These are phyloP conservation scores for Cubamyces sp. DNA, from an alignment of 768 basidiomycete genomes.

Conservation along the genomic window DNA sequence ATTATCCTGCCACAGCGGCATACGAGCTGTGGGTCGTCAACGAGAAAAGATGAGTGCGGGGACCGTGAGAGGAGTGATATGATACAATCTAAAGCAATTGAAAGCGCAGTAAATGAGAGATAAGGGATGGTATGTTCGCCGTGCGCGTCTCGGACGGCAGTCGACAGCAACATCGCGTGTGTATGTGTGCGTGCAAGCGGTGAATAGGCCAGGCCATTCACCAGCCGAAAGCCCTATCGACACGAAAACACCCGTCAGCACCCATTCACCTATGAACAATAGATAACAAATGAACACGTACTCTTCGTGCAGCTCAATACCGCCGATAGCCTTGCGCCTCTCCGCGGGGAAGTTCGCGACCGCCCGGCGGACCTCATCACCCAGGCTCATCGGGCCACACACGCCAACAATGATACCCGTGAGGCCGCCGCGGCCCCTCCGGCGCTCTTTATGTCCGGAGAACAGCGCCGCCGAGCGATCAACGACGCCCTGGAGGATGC, in stretches of 20 bases:
- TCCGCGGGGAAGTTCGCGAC: conserved; percentile 41
- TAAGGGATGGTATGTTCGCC: not conserved
- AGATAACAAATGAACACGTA: conserved; percentile 30
- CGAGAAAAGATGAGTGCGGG: no score
- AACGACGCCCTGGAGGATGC: conserved; percentile 30
- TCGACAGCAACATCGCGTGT: not conserved
- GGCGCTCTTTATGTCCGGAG: conserved; percentile 23
- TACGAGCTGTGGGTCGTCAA: no score
- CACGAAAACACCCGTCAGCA: conserved; percentile 4
- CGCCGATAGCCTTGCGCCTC: conserved; percentile 41
- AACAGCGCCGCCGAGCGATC: conserved; percentile 29
- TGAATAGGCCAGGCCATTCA: not conserved
- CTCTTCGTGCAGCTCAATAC: conserved; percentile 48
- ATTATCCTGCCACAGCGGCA: no score
- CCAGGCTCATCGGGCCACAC: conserved; percentile 46
- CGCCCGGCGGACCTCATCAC: conserved; percentile 41
- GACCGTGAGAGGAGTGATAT: no score
- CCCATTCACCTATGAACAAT: not conserved
- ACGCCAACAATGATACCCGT: conserved; percentile 46
- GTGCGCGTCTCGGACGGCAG: conserved; percentile 27
- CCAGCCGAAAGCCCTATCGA: conserved; percentile 27
- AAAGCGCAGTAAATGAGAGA: not conserved
- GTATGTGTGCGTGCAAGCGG: not conserved
- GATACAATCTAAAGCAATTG: not conserved
- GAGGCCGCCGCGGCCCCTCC: conserved; percentile 15